These are phyloP conservation scores for Oxytropis ochrocephala DNA, from an alignment of 306 rosid genomes.

Conservation along the genomic window DNA sequence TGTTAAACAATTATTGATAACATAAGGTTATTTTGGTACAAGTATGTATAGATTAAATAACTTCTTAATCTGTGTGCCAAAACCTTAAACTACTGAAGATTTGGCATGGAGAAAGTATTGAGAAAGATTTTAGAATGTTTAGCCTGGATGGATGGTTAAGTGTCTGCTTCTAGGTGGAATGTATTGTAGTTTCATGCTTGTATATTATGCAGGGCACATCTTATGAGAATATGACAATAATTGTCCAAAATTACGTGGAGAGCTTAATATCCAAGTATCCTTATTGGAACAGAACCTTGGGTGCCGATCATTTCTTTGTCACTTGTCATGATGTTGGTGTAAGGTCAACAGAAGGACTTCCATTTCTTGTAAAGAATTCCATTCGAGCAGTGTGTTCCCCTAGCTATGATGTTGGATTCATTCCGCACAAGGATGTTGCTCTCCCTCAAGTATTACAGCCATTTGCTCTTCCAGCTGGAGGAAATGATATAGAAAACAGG, in stretches of 20 bases:
- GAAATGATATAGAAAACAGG: constrained; percentile 88
- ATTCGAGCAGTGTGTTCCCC: constrained; percentile 97
- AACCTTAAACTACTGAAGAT: too few species aligned
- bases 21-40: too few species aligned
- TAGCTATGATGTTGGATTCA: constrained; percentile 91
- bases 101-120: background rate
- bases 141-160: constrained; percentile 15
- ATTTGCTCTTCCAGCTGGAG: constrained; percentile 96
- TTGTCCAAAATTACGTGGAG: constrained; percentile 81
- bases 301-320: constrained; percentile 96
- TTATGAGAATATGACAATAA: constrained; percentile 88
- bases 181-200: constrained; percentile 17
- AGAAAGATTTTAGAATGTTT: background rate
- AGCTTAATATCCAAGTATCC: constrained; percentile 87
- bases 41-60: too few species aligned
- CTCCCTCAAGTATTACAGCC: constrained; percentile 97
- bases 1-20: too few species aligned
- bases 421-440: constrained; percentile 95
- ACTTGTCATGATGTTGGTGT: constrained; percentile 99
- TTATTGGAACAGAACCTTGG: constrained; percentile 97
- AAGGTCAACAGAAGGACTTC: constrained; percentile 88
- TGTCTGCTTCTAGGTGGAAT: constrained; percentile 9
- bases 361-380: constrained; percentile 79
- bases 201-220: constrained; percentile 72
- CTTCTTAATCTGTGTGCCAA: too few species aligned